A percentile compares a stretch with the other conserved stretches of the same genome.
Evolutionary conservation across 495 filamentous ascomycete genomes (phyloP).

Genomic region (Tetracladium marchalianum): DNA sequence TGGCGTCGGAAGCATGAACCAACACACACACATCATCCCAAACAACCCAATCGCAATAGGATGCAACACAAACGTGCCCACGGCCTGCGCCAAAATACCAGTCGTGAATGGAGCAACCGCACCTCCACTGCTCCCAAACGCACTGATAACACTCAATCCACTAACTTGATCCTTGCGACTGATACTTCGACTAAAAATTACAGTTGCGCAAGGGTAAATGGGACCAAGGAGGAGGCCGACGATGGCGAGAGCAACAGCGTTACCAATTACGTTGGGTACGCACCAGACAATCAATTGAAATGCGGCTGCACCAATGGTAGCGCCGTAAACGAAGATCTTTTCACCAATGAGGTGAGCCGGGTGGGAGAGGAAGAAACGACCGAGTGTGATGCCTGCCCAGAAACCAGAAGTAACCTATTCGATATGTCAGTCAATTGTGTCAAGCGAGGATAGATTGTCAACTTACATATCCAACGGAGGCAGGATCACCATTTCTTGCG

Average conservation of each 20-base stretch:
- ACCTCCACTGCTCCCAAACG: conserved; percentile 65
- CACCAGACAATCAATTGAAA: conserved; percentile 70
- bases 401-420: conserved; percentile 57
- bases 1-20: conserved; percentile 45
- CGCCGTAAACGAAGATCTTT: conserved; percentile 49
- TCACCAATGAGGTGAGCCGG: conserved; percentile 58
- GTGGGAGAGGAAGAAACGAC: conserved; percentile 57
- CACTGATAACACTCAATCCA: conserved; percentile 57
- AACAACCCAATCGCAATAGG: conserved; percentile 59
- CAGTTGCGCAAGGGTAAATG: conserved; percentile 61
- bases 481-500: conserved; percentile 54
- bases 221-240: conserved; percentile 72
- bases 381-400: conserved; percentile 71
- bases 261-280: conserved; percentile 59
- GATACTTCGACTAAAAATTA: conserved; percentile 54
- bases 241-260: conserved; percentile 60
- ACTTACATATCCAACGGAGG: conserved; percentile 55
- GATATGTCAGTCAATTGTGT: too few relatives aligned
- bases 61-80: conserved; percentile 67
- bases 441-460: too few relatives aligned
- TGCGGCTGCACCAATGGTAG: conserved; percentile 46
- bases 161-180: conserved; percentile 53
- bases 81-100: conserved; percentile 56
- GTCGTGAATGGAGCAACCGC: conserved; percentile 68
- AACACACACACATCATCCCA: conserved; percentile 58